Conservation (phyloP, 2,329 filamentous ascomycete species). For the Pleochaeta shiraiana region DNA sequence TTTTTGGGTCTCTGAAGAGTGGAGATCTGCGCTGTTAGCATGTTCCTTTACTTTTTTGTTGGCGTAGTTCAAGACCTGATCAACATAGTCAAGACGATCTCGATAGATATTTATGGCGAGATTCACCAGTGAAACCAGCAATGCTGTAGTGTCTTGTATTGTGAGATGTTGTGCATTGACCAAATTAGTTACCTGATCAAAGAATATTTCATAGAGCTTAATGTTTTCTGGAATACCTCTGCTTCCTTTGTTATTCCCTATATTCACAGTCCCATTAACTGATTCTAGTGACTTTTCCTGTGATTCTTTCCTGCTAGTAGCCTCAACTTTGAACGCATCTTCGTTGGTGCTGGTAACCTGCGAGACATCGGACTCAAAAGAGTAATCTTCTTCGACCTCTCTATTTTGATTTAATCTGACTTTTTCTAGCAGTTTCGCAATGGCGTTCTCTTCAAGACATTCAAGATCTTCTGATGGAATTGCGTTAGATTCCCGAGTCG, state of each 20-base stretch:
- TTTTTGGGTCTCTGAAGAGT: conserved; percentile 69
- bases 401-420: conserved; percentile 43
- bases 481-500: conserved; percentile 63
- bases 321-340: background rate
- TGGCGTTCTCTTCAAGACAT: conserved; percentile 66
- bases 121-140: conserved; percentile 85
- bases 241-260: conserved; percentile 19
- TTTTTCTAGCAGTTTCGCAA: conserved; percentile 56
- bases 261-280: conserved; percentile 19
- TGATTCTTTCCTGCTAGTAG: conserved; percentile 8
- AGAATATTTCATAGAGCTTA: conserved; percentile 92
- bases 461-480: conserved; percentile 48
- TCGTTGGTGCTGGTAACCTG: conserved; percentile 15
- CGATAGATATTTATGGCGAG: conserved; percentile 93
- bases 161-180: conserved; percentile 79
- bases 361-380: conserved; percentile 17
- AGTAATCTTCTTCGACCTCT: conserved; percentile 9
- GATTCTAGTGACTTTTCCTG: conserved; percentile 16
- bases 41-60: conserved; percentile 72
- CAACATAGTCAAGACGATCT: conserved; percentile 77
- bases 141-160: conserved; percentile 83
- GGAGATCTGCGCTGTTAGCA: conserved; percentile 85
- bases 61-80: conserved; percentile 81
- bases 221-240: conserved; percentile 50
- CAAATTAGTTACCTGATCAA: conserved; percentile 82